These are phyloP conservation scores for Clavispora asparagi DNA, from an alignment of 805 yeast species.

Conservation along the genomic window DNA sequence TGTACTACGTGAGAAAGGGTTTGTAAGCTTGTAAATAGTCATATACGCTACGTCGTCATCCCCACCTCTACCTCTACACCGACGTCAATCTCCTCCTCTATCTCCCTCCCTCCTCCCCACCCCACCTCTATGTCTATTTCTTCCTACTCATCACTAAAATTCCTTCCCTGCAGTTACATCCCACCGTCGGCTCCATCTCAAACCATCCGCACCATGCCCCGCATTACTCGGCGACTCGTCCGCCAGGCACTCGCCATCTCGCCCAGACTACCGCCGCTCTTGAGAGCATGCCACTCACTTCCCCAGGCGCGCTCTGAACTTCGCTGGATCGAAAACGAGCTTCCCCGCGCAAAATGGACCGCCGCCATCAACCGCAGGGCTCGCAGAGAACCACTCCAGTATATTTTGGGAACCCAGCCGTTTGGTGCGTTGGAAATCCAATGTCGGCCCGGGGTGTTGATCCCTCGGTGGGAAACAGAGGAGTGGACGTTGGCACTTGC, in stretches of 20 bases:
- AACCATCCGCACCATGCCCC: slow-evolving; percentile 19
- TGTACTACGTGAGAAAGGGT: slow-evolving; percentile 84
- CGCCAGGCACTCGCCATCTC: slow-evolving; percentile 23
- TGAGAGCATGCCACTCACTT: slow-evolving; percentile 26
- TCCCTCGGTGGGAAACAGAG: slow-evolving; percentile 95
- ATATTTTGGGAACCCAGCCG: slow-evolving; percentile 81
- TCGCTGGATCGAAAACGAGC: slow-evolving; percentile 58
- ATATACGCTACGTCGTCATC: not conserved
- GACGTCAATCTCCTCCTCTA: too few species aligned
- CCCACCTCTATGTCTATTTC: too few species aligned
- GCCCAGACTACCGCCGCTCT: slow-evolving; percentile 27
- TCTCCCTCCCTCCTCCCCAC: too few species aligned
- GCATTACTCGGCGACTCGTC: slow-evolving; percentile 24
- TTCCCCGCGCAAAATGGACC: slow-evolving; percentile 43
- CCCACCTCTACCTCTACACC: too few species aligned
- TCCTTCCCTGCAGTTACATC: not conserved
- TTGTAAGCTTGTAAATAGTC: slow-evolving; percentile 24
- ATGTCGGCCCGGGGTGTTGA: slow-evolving; percentile 64
- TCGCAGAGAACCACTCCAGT: slow-evolving; percentile 68
- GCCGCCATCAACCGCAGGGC: slow-evolving; percentile 53
- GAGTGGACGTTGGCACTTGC: slow-evolving; percentile 62
- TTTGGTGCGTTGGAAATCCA: slow-evolving; percentile 63
- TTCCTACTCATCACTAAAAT: too few species aligned
- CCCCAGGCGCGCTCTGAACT: slow-evolving; percentile 51
- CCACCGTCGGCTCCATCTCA: not conserved